Conservation (phyloP, 257 asterid species). For the Prunella vulgaris region DNA sequence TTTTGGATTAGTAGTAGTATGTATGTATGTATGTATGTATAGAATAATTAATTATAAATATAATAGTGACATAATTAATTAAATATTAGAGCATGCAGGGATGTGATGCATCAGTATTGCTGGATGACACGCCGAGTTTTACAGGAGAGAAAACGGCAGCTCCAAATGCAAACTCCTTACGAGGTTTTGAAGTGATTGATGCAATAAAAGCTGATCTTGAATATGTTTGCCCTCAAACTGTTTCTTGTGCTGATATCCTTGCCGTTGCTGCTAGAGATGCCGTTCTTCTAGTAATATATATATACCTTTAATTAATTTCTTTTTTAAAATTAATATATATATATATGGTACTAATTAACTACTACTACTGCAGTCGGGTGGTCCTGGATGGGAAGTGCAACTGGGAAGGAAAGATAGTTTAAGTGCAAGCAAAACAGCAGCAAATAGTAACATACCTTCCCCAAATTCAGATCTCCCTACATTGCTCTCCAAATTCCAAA, state of each 20-base stretch:
- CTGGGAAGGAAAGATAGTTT: constrained; percentile 77
- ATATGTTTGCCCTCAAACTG: constrained; percentile 52
- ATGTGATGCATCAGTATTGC: constrained; percentile 82
- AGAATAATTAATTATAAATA: too few relatives aligned
- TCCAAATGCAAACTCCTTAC: constrained; percentile 67
- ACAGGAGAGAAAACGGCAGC: constrained; percentile 73
- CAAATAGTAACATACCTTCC: constrained; percentile 64
- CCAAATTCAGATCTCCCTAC: constrained; percentile 71
- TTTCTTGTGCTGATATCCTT: constrained; percentile 88
- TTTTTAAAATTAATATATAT: too few relatives aligned
- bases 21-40: too few relatives aligned
- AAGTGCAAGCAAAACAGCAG: constrained; percentile 54
- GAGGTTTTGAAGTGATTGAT: constrained; percentile 86
- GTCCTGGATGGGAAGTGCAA: constrained; percentile 74
- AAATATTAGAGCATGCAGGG: constrained; percentile 55
- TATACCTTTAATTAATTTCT: too few relatives aligned
- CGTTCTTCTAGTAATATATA: constrained; percentile 75
- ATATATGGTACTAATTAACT: too few relatives aligned
- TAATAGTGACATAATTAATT: too few relatives aligned
- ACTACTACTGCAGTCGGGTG: constrained; percentile 76
- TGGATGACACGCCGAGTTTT: constrained; percentile 50
- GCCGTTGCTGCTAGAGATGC: constrained; percentile 83
- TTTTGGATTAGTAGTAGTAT: too few relatives aligned
- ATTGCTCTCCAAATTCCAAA: constrained; percentile 54
- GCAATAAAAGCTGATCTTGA: constrained; percentile 72